These are phyloP conservation scores for Martiniozyma asiatica DNA, from an alignment of 1,139 yeast species.

Conservation along the genomic window DNA sequence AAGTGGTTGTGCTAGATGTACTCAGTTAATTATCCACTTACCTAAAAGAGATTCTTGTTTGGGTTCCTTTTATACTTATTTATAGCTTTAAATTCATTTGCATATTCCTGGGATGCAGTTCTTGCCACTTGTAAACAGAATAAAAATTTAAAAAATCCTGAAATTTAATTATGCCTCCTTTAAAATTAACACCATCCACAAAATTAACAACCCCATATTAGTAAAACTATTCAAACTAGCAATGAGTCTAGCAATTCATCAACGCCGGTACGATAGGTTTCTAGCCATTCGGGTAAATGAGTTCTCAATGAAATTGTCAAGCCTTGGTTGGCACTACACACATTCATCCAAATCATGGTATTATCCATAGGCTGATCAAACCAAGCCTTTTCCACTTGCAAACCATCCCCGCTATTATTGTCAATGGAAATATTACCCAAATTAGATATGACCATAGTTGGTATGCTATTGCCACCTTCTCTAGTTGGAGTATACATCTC, in stretches of 20 bases:
- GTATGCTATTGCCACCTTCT: neutral
- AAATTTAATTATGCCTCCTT: too few relatives aligned
- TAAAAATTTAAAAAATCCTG: too few relatives aligned
- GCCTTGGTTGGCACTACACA: neutral
- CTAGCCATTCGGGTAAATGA: constrained; percentile 1
- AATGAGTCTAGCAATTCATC: neutral
- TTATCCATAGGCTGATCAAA: constrained; percentile 7
- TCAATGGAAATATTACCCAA: constrained; percentile 5
- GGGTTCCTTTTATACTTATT: too few relatives aligned
- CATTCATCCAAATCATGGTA: neutral
- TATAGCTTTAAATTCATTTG: too few relatives aligned
- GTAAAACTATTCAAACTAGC: neutral
- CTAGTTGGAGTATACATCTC: neutral
- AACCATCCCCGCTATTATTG: neutral
- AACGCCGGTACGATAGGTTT: neutral
- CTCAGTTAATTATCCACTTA: too few relatives aligned
- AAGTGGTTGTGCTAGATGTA: too few relatives aligned
- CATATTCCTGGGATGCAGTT: too few relatives aligned
- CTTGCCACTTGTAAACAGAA: too few relatives aligned
- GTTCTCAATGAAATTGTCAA: constrained; percentile 1
- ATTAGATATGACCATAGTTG: constrained; percentile 6
- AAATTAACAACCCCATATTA: too few relatives aligned
- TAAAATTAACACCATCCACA: too few relatives aligned
- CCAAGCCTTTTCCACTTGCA: constrained; percentile 6
- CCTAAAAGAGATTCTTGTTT: too few relatives aligned